Evolutionary conservation across 139 green algal species (phyloP).

Genomic region (Prasinococcaceae sp.): DNA sequence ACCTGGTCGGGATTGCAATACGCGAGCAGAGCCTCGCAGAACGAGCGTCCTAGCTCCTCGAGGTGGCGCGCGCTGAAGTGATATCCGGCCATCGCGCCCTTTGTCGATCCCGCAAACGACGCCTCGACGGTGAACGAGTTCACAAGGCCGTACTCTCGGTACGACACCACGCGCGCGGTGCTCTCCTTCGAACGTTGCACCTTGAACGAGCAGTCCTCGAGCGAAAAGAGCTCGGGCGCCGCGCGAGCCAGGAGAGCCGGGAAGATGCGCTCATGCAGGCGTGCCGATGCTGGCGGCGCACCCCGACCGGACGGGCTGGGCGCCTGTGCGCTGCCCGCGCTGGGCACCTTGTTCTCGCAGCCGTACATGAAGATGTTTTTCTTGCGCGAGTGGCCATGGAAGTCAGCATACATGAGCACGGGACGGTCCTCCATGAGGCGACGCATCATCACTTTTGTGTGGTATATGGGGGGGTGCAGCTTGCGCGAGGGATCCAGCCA

Average conservation of each 20-base stretch:
- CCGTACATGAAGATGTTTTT: slow-evolving; percentile 52
- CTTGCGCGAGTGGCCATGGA: slow-evolving; percentile 64
- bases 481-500: slow-evolving; percentile 35
- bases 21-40: neutral
- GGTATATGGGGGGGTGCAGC: slow-evolving; percentile 44
- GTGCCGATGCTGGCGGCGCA: neutral
- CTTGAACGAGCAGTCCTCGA: slow-evolving; percentile 34
- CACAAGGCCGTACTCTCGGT: slow-evolving; percentile 43
- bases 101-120: slow-evolving; percentile 40
- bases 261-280: slow-evolving; percentile 33
- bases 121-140: slow-evolving; percentile 60
- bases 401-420: slow-evolving; percentile 51
- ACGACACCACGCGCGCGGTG: slow-evolving; percentile 50
- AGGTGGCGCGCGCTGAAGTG: slow-evolving; percentile 38
- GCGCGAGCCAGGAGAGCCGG: slow-evolving; percentile 39
- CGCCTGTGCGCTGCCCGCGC: neutral
- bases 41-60: slow-evolving; percentile 9
- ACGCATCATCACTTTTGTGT: slow-evolving; percentile 40
- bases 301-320: too few relatives aligned
- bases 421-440: slow-evolving; percentile 33
- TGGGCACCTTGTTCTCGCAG: slow-evolving; percentile 33
- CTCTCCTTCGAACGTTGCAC: slow-evolving; percentile 49
- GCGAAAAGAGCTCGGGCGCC: slow-evolving; percentile 43
- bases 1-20: neutral
- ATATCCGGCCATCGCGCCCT: slow-evolving; percentile 21